Base-by-base conservation (phyloP, 495 filamentous ascomycete species). In the Podospora bellae-mahoneyi region DNA sequence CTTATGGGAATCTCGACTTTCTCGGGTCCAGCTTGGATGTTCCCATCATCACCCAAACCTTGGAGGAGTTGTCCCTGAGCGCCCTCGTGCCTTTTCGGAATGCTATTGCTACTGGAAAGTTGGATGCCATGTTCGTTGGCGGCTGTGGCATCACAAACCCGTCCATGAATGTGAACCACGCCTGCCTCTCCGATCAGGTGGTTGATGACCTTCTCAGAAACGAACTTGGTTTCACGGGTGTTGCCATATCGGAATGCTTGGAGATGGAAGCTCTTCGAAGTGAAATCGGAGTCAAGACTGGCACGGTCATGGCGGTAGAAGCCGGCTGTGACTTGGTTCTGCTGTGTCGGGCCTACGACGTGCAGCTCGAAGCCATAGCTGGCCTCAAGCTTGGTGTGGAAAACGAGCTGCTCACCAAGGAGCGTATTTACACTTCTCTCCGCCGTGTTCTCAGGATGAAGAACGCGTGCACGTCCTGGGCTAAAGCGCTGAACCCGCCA, bases 111-210 rank as follows among this genome's bases (percentile, higher is more conserved):
- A 88, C 92, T 53, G 93, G 93, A 0, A 80, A 78, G 18, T 76
- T 97, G 18, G 93, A 97, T 79, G 90, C 91, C 23, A 95, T 97
- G 90, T 94, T 97, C 84, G 90, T 97, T 6, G 92, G 93, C 16
- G 93, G 93, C 19, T 93, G 92, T 70, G 92, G 92, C 34, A 92
- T 96, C 78, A 87, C 91, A 28, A 95, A 91, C 53, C 89, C 90
- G 16, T 90, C 91, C 34, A 90, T 95, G 81, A 93, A 94, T 70
- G 90, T 93, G 53, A 94, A 93, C 88, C 92, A 97, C 75, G 93
- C 93, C 57, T 97, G 93, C 73, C 83, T 97, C 7, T 94, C 91
- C 13, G 91, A 96, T 68, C 92, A 96, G 73, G 92, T 97, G 5
- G 91, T 97, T 23, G 91, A 96, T 68, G 91, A 92, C 53, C 80